phyloP scores from a whole-genome alignment of 73 alveolate species.

The Paramecium pentaurelia region DNA sequence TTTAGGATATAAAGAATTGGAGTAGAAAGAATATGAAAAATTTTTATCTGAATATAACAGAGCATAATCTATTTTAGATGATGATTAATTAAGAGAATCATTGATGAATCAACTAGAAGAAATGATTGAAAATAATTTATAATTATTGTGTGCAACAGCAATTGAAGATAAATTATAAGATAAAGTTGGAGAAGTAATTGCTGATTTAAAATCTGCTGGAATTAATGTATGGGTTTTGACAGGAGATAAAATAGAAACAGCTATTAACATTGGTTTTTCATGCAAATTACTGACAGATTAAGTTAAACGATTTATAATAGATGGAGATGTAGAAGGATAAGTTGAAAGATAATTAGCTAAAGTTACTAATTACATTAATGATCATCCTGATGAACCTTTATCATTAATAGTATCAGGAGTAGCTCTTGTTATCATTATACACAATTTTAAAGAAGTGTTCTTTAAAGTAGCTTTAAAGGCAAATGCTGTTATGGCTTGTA shows the following conservation, averaged over 20 bases:
- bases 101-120: constrained; percentile 53
- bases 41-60: constrained; percentile 64
- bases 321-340: constrained; percentile 63
- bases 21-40: constrained; percentile 68
- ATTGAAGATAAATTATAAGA: constrained; percentile 78
- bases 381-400: background rate
- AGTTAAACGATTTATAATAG: constrained; percentile 49
- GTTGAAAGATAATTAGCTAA: constrained; percentile 22
- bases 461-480: constrained; percentile 64
- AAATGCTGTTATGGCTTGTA: constrained; percentile 65
- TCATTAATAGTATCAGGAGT: constrained; percentile 57
- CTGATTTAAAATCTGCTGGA: constrained; percentile 54
- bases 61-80: constrained; percentile 43
- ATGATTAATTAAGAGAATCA: constrained; percentile 70
- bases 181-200: constrained; percentile 67
- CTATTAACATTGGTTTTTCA: constrained; percentile 65
- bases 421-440: constrained; percentile 38
- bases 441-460: constrained; percentile 52
- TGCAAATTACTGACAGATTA: constrained; percentile 57
- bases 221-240: constrained; percentile 72
- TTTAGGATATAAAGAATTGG: constrained; percentile 70
- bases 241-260: constrained; percentile 79
- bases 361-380: background rate
- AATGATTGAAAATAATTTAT: constrained; percentile 65
- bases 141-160: constrained; percentile 77